A percentile compares a stretch with the other conserved stretches of the same genome.
These are phyloP conservation scores for Castanospermum australe DNA, from an alignment of 306 rosid genomes.

Conservation along the genomic window DNA sequence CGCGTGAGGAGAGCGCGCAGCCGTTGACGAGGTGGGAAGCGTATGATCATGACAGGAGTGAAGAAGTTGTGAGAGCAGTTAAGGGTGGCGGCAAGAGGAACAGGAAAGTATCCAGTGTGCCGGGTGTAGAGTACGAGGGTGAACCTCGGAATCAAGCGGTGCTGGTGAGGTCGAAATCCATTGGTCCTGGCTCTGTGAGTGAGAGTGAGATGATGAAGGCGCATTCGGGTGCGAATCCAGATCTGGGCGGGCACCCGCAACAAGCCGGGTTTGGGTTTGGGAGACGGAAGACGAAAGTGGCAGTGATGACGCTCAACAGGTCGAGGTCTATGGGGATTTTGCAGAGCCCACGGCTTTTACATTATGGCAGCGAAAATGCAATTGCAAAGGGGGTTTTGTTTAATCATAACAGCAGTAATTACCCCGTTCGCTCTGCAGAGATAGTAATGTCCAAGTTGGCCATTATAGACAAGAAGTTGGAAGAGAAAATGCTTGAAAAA, in stretches of 20 bases:
- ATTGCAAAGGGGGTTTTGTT: background rate
- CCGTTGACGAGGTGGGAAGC: background rate
- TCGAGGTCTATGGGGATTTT: constrained; percentile 59
- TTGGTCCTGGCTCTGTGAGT: constrained; percentile 25
- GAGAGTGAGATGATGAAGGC: constrained; percentile 12
- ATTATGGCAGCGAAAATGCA: background rate
- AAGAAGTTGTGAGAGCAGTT: constrained; percentile 6
- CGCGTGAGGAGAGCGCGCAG: constrained; percentile 19
- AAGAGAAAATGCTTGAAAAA: constrained; percentile 30
- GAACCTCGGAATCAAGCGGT: constrained; percentile 13
- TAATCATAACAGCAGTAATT: background rate
- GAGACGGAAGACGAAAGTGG: constrained; percentile 22
- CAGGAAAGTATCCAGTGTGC: constrained; percentile 48
- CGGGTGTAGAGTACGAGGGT: constrained; percentile 28
- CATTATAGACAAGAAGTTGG: constrained; percentile 35
- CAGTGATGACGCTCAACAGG: constrained; percentile 39
- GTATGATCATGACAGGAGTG: constrained; percentile 24
- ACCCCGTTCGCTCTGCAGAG: background rate
- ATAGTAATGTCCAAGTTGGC: constrained; percentile 40
- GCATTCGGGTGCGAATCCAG: background rate
- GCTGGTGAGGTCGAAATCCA: constrained; percentile 54
- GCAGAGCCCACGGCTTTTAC: constrained; percentile 11
- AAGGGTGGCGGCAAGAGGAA: constrained; percentile 36
- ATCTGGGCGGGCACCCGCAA: background rate
- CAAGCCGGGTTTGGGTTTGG: background rate